Evolutionary conservation across 164 flowering plant species (phyloP).

Genomic region (Kalanchoe fedtschenkoi): DNA sequence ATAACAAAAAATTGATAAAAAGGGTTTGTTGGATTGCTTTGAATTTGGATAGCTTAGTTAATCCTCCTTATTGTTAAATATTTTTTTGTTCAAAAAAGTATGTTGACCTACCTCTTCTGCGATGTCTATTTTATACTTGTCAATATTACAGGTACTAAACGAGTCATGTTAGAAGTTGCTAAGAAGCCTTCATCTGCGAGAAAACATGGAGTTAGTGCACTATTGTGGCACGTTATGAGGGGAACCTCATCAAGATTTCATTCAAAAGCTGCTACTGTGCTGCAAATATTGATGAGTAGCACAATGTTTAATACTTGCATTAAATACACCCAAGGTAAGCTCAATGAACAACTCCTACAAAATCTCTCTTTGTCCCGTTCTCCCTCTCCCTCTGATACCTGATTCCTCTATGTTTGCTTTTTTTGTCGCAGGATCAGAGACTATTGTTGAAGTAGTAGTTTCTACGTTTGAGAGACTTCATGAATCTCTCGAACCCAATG

Average conservation of each 20-base stretch:
- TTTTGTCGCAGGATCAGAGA: conserved; percentile 40
- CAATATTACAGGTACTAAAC: conserved; percentile 43
- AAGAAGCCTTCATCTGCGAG: conserved; percentile 38
- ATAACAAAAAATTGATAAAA: too few relatives aligned
- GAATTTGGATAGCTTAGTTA: too few relatives aligned
- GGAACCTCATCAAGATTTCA: conserved; percentile 65
- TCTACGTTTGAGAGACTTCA: conserved; percentile 38
- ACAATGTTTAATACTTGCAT: conserved; percentile 30
- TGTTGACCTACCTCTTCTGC: background rate
- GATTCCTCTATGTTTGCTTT: background rate
- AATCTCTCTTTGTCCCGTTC: background rate
- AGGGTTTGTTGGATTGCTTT: too few relatives aligned
- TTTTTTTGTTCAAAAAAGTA: background rate
- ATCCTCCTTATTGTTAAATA: background rate
- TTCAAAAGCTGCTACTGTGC: conserved; percentile 50
- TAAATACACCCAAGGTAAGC: conserved; percentile 33
- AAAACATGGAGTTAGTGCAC: conserved; percentile 52
- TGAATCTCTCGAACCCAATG: conserved; percentile 36
- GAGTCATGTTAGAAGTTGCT: conserved; percentile 47
- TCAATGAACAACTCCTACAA: background rate
- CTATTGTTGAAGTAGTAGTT: conserved; percentile 50
- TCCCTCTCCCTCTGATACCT: background rate
- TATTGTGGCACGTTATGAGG: conserved; percentile 51
- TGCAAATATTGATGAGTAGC: conserved; percentile 33
- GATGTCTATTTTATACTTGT: background rate